Evolutionary conservation across 2,329 filamentous ascomycete genomes (phyloP), one percentile per base, ranked within the genome.

Genomic region (Magnaporthales sp.): DNA sequence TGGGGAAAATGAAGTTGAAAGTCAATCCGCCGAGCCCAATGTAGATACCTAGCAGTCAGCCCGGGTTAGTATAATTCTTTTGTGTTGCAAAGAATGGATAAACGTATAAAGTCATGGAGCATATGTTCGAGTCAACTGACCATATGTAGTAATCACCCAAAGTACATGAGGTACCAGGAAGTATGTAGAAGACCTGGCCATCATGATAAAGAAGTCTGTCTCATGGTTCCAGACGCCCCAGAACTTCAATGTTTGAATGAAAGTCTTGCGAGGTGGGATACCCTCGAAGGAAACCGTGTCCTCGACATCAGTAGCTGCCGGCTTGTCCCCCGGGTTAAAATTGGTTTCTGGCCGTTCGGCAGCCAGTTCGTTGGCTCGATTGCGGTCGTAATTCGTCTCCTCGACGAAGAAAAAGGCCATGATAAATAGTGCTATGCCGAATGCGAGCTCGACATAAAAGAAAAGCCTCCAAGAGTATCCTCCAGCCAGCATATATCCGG

Each of bases 391-490:
- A 5, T 70, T 70, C 9, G 74, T 73, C 70, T 77, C 75, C 67
- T 77, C 75, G 46, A 76, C 74, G n/a, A 75, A 69, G 60, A 77
- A 71, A 64, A 77, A 75, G 51, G 73, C 71, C 3, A 73, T 62
- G n/a, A 75, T 66, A 6, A 76, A 63, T 9, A 77, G 69, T 4
- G 72, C 73, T 0, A 60, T 68, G 26, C 68, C 73, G 62, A 88
- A 87, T 2, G 84, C 85, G 63, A 85, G 79, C 68, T 83, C 80
- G 66, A 87, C 84, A 72, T 86, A 87, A 77, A 87, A 88, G 76
- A 84, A 88, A 0, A 87, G 79, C 19, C 82, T 78, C 84, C 85
- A 88, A 7, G 84, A 85, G 70, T 84, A 82, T 10, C 83, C 82
- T 0, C 79, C 84, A 0, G 81, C 79, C 7, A 88, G 80, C 84